These are phyloP conservation scores for Lathyrus oleraceus DNA, from an alignment of 306 rosid species.

Conservation along the genomic window DNA sequence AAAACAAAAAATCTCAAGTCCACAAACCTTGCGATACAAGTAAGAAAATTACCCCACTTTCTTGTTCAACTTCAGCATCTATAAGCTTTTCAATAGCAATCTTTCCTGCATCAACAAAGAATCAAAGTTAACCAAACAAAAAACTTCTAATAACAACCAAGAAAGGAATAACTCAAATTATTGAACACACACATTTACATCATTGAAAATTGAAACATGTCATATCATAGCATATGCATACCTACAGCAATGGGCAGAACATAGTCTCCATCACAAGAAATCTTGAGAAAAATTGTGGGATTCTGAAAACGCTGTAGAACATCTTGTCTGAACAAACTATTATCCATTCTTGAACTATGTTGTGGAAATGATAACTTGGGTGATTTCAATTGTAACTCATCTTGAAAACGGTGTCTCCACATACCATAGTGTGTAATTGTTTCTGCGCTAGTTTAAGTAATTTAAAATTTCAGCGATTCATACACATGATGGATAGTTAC, in stretches of 20 bases:
- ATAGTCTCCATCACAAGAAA: constrained; percentile 89
- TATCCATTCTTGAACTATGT: constrained; percentile 33
- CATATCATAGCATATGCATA: neutral
- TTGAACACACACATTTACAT: neutral
- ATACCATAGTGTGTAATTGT: constrained; percentile 69
- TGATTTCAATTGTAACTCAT: constrained; percentile 50
- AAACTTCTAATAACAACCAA: no score
- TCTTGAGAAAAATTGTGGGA: constrained; percentile 92
- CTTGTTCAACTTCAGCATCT: constrained; percentile 55
- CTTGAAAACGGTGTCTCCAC: constrained; percentile 65
- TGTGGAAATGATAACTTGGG: constrained; percentile 43
- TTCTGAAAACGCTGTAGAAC: constrained; percentile 71
- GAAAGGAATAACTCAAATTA: no score
- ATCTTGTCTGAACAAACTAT: constrained; percentile 45
- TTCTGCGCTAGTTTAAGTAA: constrained; percentile 69
- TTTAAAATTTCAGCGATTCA: constrained; percentile 49
- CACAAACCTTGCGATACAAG: neutral
- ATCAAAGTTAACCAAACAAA: constrained; percentile 17
- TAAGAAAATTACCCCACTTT: constrained; percentile 51
- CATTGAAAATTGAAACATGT: no score
- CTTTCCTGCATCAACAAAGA: constrained; percentile 59
- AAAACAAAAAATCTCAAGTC: neutral
- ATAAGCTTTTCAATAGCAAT: constrained; percentile 78
- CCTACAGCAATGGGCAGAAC: constrained; percentile 94
- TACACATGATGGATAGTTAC: constrained; percentile 45